These are phyloP conservation scores for Vicia villosa DNA, from an alignment of 306 rosid species.

Conservation along the genomic window DNA sequence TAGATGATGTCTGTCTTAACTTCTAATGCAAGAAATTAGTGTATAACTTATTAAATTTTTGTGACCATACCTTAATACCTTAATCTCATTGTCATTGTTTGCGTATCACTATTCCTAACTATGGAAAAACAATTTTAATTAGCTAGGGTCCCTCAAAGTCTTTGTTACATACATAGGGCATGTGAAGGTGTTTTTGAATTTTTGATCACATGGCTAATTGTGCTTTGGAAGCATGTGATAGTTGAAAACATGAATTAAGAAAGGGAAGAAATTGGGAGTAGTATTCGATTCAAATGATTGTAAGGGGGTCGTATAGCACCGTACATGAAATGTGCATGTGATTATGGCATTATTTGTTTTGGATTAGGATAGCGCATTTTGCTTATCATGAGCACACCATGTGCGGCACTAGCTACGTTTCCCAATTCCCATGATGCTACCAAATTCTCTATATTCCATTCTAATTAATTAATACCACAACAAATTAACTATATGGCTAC, in stretches of 20 bases:
- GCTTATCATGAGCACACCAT: constrained; percentile 43
- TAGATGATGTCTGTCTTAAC: not conserved
- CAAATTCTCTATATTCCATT: not conserved
- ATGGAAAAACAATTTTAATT: not conserved
- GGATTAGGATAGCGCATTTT: constrained; percentile 25
- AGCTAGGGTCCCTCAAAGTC: not conserved
- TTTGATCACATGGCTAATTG: not conserved
- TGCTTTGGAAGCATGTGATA: not conserved
- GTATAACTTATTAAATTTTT: not conserved
- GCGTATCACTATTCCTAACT: not conserved
- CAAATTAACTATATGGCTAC: too few relatives aligned
- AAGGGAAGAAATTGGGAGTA: not conserved
- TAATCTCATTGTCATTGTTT: not conserved
- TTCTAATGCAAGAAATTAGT: not conserved
- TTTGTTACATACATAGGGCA: not conserved
- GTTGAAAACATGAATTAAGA: constrained; percentile 20
- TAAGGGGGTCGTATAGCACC: constrained; percentile 33
- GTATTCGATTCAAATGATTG: constrained; percentile 32
- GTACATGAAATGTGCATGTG: constrained; percentile 45
- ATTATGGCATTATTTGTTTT: constrained; percentile 32
- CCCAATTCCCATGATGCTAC: constrained; percentile 23
- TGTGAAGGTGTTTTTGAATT: not conserved
- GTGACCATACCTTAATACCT: not conserved
- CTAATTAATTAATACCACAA: not conserved
- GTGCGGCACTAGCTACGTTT: constrained; percentile 33